Conservation (phyloP, 768 basidiomycete species). For the Pleurotus tuber-regium region DNA sequence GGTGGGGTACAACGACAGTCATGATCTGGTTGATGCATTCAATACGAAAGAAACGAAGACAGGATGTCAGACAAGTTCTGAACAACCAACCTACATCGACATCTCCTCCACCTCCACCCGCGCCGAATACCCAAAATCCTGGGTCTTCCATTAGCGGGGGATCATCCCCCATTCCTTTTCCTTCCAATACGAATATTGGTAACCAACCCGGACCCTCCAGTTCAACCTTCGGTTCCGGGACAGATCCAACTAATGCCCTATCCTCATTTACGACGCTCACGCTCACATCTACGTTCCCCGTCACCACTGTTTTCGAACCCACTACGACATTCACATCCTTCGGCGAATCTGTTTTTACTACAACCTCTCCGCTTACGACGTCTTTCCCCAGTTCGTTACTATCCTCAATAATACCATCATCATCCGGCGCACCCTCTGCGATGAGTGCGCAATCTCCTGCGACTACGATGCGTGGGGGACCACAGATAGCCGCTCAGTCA, state of each 20-base stretch:
- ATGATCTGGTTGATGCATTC: not conserved
- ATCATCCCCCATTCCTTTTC: not conserved
- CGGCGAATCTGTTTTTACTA: conserved; percentile 30
- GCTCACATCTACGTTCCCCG: conserved; percentile 34
- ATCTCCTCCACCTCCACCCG: not conserved
- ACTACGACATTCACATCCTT: conserved; percentile 42
- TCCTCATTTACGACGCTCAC: conserved; percentile 15
- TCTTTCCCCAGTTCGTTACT: conserved; percentile 13
- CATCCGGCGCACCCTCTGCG: conserved; percentile 23
- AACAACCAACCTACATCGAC: not conserved
- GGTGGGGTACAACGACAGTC: not conserved
- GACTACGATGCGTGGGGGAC: not conserved
- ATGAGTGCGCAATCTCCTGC: conserved; percentile 17
- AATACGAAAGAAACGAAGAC: conserved; percentile 5
- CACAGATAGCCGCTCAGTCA: conserved; percentile 20
- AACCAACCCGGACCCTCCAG: not conserved
- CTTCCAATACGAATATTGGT: conserved; percentile 1
- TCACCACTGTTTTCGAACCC: conserved; percentile 37
- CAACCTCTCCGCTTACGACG: conserved; percentile 16
- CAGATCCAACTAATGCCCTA: conserved; percentile 10
- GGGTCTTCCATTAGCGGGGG: not conserved
- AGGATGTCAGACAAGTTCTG: not conserved
- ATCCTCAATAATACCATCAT: conserved; percentile 19
- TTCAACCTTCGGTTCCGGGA: conserved; percentile 14
- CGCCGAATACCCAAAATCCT: not conserved